Evolutionary conservation across 2,329 filamentous ascomycete species (phyloP).

Genomic region (Trichoderma pleuroti): DNA sequence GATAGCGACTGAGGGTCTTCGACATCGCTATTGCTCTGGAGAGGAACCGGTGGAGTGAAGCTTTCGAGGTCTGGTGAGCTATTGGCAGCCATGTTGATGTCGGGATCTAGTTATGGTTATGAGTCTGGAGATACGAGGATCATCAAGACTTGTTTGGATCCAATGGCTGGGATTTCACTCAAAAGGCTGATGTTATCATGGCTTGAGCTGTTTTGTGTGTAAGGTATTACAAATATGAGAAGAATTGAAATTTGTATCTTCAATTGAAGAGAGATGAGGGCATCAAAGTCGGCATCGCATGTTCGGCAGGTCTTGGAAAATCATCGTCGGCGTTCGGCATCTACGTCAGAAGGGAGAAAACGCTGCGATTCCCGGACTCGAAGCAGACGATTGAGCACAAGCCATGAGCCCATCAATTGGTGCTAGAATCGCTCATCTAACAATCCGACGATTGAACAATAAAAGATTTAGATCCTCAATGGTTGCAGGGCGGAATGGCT

Average conservation of each 20-base stretch:
- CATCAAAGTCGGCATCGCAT: neutral
- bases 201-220: neutral
- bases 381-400: neutral
- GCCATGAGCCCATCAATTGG: neutral
- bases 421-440: neutral
- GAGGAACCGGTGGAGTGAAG: neutral
- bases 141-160: neutral
- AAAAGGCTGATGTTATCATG: neutral
- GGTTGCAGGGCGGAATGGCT: neutral
- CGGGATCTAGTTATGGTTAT: neutral
- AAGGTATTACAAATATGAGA: neutral
- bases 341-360: neutral
- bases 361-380: neutral
- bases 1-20: neutral
- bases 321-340: slow-evolving; percentile 16
- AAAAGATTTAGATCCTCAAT: neutral
- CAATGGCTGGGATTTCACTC: neutral
- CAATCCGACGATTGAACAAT: neutral
- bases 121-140: neutral
- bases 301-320: neutral
- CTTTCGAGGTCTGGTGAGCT: neutral
- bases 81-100: neutral
- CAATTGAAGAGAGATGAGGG: neutral
- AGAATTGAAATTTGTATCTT: neutral
- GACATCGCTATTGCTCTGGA: neutral